phyloP scores from a whole-genome alignment of 2,329 filamentous ascomycete species.

The Fusarium denticulatum region DNA sequence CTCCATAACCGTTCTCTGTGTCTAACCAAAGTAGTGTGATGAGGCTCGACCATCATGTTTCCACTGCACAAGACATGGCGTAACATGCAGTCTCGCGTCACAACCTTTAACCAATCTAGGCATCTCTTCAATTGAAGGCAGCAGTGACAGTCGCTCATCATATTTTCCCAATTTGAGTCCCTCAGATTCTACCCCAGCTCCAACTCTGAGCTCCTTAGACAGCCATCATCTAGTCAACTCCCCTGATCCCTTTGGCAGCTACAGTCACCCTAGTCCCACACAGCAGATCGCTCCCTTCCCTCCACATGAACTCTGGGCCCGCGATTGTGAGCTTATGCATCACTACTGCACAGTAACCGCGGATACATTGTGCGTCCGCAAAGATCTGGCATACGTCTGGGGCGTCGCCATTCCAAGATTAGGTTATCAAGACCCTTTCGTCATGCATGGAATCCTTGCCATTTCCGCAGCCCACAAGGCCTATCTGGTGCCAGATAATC shows the following conservation, averaged over 20 bases:
- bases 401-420: constrained; percentile 39
- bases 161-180: constrained; percentile 28
- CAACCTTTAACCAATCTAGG: neutral
- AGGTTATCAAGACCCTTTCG: constrained; percentile 42
- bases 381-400: constrained; percentile 44
- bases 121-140: neutral
- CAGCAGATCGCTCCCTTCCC: constrained; percentile 41
- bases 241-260: neutral
- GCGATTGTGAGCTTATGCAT: constrained; percentile 46
- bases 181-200: constrained; percentile 5
- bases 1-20: neutral
- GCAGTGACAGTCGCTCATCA: neutral
- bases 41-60: constrained; percentile 45
- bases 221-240: constrained; percentile 7
- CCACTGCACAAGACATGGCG: constrained; percentile 45
- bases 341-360: constrained; percentile 45
- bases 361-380: constrained; percentile 33
- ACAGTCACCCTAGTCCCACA: constrained; percentile 14
- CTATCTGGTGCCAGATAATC: constrained; percentile 39
- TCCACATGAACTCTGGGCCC: constrained; percentile 34
- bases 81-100: constrained; percentile 43
- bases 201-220: constrained; percentile 5
- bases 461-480: constrained; percentile 47
- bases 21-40: constrained; percentile 39
- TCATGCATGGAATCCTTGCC: constrained; percentile 46